phyloP scores from a whole-genome alignment of 495 filamentous ascomycete genomes.

The Hypoxylon rickii region DNA sequence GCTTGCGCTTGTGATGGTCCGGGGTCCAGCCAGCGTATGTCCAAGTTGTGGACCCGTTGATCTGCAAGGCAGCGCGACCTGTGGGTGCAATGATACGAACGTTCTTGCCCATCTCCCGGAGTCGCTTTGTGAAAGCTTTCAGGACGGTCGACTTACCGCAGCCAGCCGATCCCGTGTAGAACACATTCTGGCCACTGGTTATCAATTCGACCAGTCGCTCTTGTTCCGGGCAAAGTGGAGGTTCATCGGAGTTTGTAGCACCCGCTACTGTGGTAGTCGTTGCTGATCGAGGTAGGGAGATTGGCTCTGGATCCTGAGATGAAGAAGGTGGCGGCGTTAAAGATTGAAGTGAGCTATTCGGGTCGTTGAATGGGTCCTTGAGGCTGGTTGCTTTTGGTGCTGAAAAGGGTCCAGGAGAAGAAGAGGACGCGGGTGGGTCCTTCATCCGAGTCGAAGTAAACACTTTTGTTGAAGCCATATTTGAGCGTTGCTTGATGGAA shows the following conservation, averaged over 20 bases:
- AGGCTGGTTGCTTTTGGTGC: neutral
- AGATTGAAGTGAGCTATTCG: neutral
- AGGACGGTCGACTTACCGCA: conserved; percentile 64
- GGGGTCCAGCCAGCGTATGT: conserved; percentile 60
- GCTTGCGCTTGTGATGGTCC: conserved; percentile 30
- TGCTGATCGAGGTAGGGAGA: neutral
- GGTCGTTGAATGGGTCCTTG: neutral
- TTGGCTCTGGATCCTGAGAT: neutral
- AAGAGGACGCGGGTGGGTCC: neutral
- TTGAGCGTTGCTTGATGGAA: conserved; percentile 8
- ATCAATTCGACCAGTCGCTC: conserved; percentile 21
- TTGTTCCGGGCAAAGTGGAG: conserved; percentile 28
- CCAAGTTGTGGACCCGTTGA: conserved; percentile 59
- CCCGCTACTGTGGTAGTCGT: neutral
- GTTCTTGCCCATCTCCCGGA: conserved; percentile 35
- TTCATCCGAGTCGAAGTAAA: neutral
- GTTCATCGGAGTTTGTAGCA: conserved; percentile 3
- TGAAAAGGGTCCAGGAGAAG: neutral
- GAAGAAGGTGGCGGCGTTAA: conserved; percentile 7
- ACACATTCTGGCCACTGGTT: conserved; percentile 53
- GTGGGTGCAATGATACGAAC: conserved; percentile 63
- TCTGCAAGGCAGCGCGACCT: conserved; percentile 57
- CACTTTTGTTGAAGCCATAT: neutral
- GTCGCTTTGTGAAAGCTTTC: conserved; percentile 48
- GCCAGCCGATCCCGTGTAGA: conserved; percentile 66